A percentile compares a stretch with the other conserved stretches of the same genome.
These are phyloP conservation scores for Penicillium odoratum DNA, from an alignment of 495 filamentous ascomycete species.

Conservation along the genomic window DNA sequence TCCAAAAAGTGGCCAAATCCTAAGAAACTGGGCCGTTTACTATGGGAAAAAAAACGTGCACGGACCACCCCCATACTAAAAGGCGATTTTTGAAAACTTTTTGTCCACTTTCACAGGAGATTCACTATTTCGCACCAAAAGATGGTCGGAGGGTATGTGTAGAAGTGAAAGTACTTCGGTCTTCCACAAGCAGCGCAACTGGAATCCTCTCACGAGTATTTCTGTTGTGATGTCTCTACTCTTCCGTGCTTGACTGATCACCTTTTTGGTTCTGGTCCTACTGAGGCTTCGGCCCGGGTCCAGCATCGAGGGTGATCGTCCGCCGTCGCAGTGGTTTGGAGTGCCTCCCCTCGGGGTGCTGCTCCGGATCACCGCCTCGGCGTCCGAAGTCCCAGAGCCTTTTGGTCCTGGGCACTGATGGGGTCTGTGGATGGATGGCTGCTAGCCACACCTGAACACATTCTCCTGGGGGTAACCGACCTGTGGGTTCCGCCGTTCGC, in stretches of 20 bases:
- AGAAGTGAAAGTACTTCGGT: constrained; percentile 8
- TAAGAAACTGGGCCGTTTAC: too few relatives aligned
- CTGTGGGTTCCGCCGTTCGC: constrained; percentile 35
- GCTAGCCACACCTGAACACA: constrained; percentile 40
- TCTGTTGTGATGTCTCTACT: not conserved
- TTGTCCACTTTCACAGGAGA: constrained; percentile 5
- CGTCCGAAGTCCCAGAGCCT: constrained; percentile 23
- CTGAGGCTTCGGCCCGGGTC: not conserved
- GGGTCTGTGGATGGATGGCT: constrained; percentile 56
- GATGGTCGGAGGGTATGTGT: constrained; percentile 23
- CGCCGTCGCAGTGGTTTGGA: not conserved
- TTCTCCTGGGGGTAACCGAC: constrained; percentile 42
- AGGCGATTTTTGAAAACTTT: constrained; percentile 6
- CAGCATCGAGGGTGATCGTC: not conserved
- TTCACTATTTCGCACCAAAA: constrained; percentile 6
- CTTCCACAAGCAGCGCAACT: not conserved
- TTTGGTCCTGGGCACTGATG: constrained; percentile 30
- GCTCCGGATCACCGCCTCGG: not conserved
- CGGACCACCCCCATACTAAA: constrained; percentile 19
- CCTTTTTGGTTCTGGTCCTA: not conserved
- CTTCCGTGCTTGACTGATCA: constrained; percentile 13
- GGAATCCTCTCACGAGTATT: not conserved
- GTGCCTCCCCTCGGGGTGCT: not conserved
- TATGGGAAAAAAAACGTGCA: too few relatives aligned
- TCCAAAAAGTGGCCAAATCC: too few relatives aligned